Conservation (phyloP, 495 filamentous ascomycete species). For the Halenospora varia region DNA sequence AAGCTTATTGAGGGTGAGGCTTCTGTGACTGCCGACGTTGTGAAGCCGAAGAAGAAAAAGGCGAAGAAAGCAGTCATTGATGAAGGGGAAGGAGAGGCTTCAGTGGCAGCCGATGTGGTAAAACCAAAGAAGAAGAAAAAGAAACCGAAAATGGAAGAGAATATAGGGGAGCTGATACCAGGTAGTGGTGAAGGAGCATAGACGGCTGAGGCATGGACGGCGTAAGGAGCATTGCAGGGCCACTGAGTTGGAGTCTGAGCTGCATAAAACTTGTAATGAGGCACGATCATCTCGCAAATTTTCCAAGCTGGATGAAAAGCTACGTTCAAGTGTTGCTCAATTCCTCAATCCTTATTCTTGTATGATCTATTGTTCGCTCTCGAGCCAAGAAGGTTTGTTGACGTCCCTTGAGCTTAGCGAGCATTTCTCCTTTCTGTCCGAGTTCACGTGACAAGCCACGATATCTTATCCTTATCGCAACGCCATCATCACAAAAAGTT, state of each 20-base stretch:
- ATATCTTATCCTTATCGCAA: neutral
- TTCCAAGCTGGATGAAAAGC: no score
- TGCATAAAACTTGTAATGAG: neutral
- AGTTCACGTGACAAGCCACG: no score
- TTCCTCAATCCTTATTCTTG: no score
- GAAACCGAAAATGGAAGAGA: conserved; percentile 23
- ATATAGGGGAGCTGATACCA: neutral
- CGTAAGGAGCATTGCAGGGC: conserved; percentile 7
- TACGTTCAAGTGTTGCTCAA: no score
- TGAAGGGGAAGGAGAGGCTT: conserved; percentile 1
- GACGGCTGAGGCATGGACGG: conserved; percentile 10
- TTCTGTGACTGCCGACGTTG: conserved; percentile 8
- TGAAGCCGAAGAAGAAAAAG: conserved; percentile 25
- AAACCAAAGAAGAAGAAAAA: conserved; percentile 27
- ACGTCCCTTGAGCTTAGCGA: no score
- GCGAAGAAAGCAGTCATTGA: conserved; percentile 13
- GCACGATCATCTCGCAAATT: neutral
- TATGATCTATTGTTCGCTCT: no score
- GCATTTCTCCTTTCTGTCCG: no score
- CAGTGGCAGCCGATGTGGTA: conserved; percentile 9
- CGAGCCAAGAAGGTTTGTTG: no score
- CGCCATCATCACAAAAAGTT: neutral
- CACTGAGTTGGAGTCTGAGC: neutral
- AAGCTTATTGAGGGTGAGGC: conserved; percentile 16
- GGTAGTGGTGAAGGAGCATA: conserved; percentile 12